A percentile compares a stretch with the other conserved stretches of the same genome.
Evolutionary conservation across 2,329 filamentous ascomycete genomes (phyloP).

Genomic region (Rutstroemia sp.): DNA sequence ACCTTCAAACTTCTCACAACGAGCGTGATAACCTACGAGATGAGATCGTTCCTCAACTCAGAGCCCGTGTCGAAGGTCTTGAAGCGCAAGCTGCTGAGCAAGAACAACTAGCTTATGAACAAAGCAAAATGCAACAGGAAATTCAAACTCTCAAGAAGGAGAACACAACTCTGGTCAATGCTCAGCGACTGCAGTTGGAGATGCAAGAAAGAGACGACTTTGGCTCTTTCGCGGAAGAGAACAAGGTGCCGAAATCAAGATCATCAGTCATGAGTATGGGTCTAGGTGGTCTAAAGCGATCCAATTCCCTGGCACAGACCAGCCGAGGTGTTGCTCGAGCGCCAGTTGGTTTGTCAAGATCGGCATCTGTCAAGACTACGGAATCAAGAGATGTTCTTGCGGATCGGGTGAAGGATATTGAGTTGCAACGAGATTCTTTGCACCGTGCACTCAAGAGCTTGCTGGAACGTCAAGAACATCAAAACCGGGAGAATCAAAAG

Average conservation of each 20-base stretch:
- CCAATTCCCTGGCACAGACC: conserved; percentile 54
- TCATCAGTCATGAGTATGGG: conserved; percentile 7
- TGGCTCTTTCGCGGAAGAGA: conserved; percentile 55
- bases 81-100: conserved; percentile 67
- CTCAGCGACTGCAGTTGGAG: conserved; percentile 41
- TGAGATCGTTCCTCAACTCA: conserved; percentile 74
- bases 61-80: conserved; percentile 68
- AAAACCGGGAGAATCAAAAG: conserved; percentile 78
- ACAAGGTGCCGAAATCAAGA: conserved; percentile 15
- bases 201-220: conserved; percentile 40
- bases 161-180: conserved; percentile 45
- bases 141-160: conserved; percentile 62
- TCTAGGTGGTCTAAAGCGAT: conserved; percentile 46
- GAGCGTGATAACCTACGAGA: conserved; percentile 90
- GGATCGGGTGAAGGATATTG: conserved; percentile 83
- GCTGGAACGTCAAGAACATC: conserved; percentile 76
- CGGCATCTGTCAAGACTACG: conserved; percentile 42
- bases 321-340: conserved; percentile 19
- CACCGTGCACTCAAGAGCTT: conserved; percentile 81
- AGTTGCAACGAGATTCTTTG: conserved; percentile 86
- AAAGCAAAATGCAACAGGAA: conserved; percentile 82
- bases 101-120: conserved; percentile 69
- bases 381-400: conserved; percentile 57
- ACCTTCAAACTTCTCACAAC: conserved; percentile 74
- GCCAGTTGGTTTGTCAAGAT: conserved; percentile 46